These are phyloP conservation scores for Metarhizium brunneum DNA, from an alignment of 2,329 filamentous ascomycete genomes.

Conservation along the genomic window DNA sequence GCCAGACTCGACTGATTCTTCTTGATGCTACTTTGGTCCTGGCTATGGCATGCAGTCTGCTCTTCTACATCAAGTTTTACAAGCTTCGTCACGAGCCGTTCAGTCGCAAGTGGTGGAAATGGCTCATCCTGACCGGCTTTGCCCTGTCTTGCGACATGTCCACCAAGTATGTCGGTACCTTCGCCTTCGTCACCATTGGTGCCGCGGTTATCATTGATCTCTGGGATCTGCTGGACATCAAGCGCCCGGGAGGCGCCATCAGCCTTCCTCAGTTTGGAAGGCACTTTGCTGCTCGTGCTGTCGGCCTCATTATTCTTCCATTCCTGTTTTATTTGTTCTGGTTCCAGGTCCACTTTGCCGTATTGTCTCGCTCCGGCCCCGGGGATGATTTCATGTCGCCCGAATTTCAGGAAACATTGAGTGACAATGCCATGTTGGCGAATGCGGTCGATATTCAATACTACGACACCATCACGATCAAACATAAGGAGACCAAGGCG, in stretches of 20 bases:
- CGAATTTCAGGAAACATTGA: conserved; percentile 93
- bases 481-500: conserved; percentile 95
- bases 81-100: conserved; percentile 87
- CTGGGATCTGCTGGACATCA: conserved; percentile 89
- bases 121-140: conserved; percentile 91
- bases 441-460: conserved; percentile 83
- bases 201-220: conserved; percentile 89
- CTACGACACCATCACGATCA: conserved; percentile 77
- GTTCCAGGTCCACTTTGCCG: conserved; percentile 98
- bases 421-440: conserved; percentile 86
- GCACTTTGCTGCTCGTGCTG: conserved; percentile 80
- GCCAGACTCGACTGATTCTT: conserved; percentile 89
- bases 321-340: conserved; percentile 99
- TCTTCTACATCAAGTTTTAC: conserved; percentile 96
- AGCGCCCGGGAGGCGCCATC: conserved; percentile 73
- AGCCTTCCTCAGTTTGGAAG: conserved; percentile 71
- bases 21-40: conserved; percentile 90
- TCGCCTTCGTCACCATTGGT: conserved; percentile 95
- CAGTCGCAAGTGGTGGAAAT: conserved; percentile 98
- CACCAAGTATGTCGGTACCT: conserved; percentile 93
- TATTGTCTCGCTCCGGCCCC: conserved; percentile 79
- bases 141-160: conserved; percentile 95
- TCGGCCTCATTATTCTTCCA: conserved; percentile 80
- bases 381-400: conserved; percentile 99
- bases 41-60: conserved; percentile 89